These are phyloP conservation scores for Lomentospora prolificans DNA, from an alignment of 2,329 filamentous ascomycete species.

Conservation along the genomic window DNA sequence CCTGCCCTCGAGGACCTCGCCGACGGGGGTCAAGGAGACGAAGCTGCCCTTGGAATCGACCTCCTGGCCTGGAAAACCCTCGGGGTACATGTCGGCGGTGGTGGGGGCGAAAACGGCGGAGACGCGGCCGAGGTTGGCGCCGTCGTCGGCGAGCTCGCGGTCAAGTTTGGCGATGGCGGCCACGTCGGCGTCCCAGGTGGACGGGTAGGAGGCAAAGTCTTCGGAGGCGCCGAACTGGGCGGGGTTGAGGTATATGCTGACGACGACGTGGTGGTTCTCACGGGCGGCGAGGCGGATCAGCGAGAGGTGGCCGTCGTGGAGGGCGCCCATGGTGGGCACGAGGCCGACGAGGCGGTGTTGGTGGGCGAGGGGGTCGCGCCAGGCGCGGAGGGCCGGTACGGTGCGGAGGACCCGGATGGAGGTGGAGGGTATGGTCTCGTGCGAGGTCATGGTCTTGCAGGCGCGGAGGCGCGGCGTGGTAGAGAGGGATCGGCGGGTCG, in stretches of 20 bases:
- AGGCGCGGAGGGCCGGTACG: conserved; percentile 59
- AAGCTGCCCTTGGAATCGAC: conserved; percentile 75
- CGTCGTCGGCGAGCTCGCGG: conserved; percentile 56
- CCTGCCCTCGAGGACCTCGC: conserved; percentile 70
- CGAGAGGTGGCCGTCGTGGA: conserved; percentile 85
- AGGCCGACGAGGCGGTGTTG: conserved; percentile 69
- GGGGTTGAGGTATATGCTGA: conserved; percentile 92
- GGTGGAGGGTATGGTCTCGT: conserved; percentile 43
- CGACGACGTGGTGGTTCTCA: conserved; percentile 78
- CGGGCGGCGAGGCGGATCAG: conserved; percentile 74
- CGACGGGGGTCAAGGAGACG: conserved; percentile 79
- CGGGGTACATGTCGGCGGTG: conserved; percentile 80
- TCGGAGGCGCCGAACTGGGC: conserved; percentile 89
- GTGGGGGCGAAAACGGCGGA: conserved; percentile 79
- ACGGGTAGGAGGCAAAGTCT: conserved; percentile 80
- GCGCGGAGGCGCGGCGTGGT: conserved; percentile 12
- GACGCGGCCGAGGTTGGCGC: conserved; percentile 55
- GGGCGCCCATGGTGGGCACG: conserved; percentile 93
- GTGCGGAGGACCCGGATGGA: conserved; percentile 66
- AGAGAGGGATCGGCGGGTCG: conserved; percentile 13
- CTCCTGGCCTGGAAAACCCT: conserved; percentile 61
- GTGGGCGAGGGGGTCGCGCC: conserved; percentile 55
- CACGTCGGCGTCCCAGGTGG: conserved; percentile 76
- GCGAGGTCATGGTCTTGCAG: conserved; percentile 11
- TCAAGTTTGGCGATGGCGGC: conserved; percentile 58